Percentiles rank a stretch among this genome's conserved stretches.
Conservation (phyloP, 163 green algal species). For the Volvox carteri region DNA sequence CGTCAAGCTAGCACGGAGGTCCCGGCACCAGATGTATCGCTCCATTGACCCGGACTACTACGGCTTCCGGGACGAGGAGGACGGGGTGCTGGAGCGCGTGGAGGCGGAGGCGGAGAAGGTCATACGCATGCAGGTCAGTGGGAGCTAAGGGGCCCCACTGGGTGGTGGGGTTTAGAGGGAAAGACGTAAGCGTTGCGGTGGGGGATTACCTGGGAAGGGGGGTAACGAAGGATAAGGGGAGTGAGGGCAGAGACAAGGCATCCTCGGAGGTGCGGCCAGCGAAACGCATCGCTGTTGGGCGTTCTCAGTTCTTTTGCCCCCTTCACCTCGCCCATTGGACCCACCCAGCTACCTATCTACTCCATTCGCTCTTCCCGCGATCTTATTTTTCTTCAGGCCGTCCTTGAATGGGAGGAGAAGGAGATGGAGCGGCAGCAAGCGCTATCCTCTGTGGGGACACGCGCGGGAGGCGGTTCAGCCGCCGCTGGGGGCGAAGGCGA, state of each 20-base stretch:
- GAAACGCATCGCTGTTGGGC: too few species aligned
- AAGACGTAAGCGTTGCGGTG: too few species aligned
- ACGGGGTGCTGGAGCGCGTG: constrained; percentile 91
- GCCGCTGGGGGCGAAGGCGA: constrained; percentile 50
- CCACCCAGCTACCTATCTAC: too few species aligned
- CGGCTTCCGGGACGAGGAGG: constrained; percentile 97
- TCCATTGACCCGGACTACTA: constrained; percentile 97
- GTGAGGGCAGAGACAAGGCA: too few species aligned
- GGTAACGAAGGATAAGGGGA: too few species aligned
- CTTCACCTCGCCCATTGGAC: too few species aligned
- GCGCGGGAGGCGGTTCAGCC: constrained; percentile 37
- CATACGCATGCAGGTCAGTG: constrained; percentile 73
- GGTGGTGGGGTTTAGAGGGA: not conserved
- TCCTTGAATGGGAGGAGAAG: constrained; percentile 82
- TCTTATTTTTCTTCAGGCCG: too few species aligned
- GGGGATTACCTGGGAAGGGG: too few species aligned
- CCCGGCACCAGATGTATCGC: constrained; percentile 91
- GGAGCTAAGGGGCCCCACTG: not conserved
- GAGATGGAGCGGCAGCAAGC: constrained; percentile 73
- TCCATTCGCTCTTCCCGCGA: too few species aligned
- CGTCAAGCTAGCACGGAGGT: constrained; percentile 74
- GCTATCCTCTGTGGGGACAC: not conserved
- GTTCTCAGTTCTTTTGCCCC: too few species aligned
- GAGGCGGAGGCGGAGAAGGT: constrained; percentile 88
- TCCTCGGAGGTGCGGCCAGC: too few species aligned